phyloP scores from a whole-genome alignment of 768 basidiomycete species.

The Tylopilus vinaceipallidus region DNA sequence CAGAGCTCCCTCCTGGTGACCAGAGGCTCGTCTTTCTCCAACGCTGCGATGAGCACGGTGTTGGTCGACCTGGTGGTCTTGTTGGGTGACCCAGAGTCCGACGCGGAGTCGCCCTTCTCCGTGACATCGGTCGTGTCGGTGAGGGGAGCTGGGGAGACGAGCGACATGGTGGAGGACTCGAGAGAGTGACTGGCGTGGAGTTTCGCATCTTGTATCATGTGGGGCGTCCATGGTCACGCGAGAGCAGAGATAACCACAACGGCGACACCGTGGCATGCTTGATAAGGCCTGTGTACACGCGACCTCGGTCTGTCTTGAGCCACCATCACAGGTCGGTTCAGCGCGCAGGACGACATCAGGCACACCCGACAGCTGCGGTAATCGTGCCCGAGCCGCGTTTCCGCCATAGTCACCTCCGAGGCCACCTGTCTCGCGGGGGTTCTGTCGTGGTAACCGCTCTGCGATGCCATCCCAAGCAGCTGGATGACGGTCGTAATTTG shows the following conservation, averaged over 20 bases:
- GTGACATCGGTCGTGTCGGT: constrained; percentile 7
- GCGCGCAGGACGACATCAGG: constrained; percentile 24
- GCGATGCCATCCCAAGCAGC: constrained; percentile 8
- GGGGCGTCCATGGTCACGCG: constrained; percentile 6
- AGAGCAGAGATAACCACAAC: neutral
- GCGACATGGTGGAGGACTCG: constrained; percentile 11
- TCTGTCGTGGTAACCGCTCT: constrained; percentile 18
- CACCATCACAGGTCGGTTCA: constrained; percentile 1
- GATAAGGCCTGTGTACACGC: no score
- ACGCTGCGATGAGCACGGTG: constrained; percentile 38
- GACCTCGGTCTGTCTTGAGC: no score
- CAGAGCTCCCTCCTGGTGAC: constrained; percentile 75
- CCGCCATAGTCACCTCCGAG: constrained; percentile 1
- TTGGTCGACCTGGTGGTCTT: constrained; percentile 14
- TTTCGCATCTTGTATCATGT: neutral
- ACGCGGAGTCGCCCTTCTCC: constrained; percentile 9
- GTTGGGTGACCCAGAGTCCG: constrained; percentile 1
- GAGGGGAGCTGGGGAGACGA: neutral
- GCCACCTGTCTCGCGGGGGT: no score
- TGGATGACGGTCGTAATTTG: constrained; percentile 30
- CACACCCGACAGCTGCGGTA: constrained; percentile 21
- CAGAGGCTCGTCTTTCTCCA: constrained; percentile 56
- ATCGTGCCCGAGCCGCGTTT: constrained; percentile 18
- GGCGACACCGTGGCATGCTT: no score
- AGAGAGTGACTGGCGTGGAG: neutral